Conservation (phyloP, 1,284 basidiomycete species). For the Rhodotorula sp. region DNA sequence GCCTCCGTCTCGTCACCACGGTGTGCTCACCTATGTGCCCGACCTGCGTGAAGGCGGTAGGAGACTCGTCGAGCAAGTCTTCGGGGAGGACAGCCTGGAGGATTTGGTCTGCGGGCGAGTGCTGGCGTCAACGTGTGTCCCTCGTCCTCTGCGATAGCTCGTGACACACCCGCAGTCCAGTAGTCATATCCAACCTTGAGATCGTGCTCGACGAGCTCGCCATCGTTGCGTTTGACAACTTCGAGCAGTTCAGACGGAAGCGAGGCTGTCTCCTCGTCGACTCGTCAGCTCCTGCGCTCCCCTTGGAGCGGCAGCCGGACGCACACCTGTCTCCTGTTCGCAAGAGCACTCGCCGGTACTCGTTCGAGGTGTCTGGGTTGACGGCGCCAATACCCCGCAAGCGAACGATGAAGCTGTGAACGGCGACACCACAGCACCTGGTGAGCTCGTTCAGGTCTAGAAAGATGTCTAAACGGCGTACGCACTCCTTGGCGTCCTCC, state of each 20-base stretch:
- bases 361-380: conserved; percentile 55
- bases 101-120: conserved; percentile 67
- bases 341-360: conserved; percentile 62
- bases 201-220: conserved; percentile 59
- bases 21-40: conserved; percentile 75
- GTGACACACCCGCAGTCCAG: conserved; percentile 68
- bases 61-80: conserved; percentile 70
- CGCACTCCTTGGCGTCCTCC: conserved; percentile 50
- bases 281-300: background rate
- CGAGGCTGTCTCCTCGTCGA: conserved; percentile 27
- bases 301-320: conserved; percentile 1
- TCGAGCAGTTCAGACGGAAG: conserved; percentile 54
- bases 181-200: conserved; percentile 74
- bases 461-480: background rate
- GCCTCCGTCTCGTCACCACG: conserved; percentile 49
- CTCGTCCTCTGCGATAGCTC: accelerated
- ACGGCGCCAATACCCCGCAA: conserved; percentile 48
- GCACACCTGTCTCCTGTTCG: conserved; percentile 61
- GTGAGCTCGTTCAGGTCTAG: background rate
- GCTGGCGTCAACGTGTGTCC: background rate
- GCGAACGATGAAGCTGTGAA: conserved; percentile 56
- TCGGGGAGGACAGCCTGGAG: conserved; percentile 74
- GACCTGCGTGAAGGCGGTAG: conserved; percentile 79
- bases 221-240: conserved; percentile 59
- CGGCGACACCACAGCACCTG: conserved; percentile 52